A percentile compares a stretch with the other conserved stretches of the same genome.
Conservation (phyloP, 352 stramenopile species). For the Phytopythium montanum region DNA sequence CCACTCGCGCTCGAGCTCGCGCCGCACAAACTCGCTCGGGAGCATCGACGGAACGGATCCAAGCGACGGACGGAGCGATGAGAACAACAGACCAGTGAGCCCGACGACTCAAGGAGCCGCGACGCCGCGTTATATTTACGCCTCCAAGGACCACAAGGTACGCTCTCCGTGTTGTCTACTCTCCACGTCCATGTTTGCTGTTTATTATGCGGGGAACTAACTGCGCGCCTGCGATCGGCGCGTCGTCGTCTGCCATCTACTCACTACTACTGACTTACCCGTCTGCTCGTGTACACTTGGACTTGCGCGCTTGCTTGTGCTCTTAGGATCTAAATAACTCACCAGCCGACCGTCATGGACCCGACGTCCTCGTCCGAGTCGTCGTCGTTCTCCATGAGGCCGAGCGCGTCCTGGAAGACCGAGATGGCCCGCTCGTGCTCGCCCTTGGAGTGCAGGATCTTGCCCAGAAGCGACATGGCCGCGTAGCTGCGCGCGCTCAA, state of each 20-base stretch:
- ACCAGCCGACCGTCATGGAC: slow-evolving; percentile 80
- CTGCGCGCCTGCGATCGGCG: not conserved
- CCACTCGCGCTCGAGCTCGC: slow-evolving; percentile 64
- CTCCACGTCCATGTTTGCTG: not conserved
- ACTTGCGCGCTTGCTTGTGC: not conserved
- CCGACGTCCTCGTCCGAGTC: slow-evolving; percentile 79
- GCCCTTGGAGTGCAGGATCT: slow-evolving; percentile 78
- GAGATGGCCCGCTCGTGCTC: slow-evolving; percentile 75
- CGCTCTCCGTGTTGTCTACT: not conserved
- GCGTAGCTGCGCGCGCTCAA: slow-evolving; percentile 57
- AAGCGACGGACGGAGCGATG: not conserved
- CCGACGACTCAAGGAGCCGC: not conserved
- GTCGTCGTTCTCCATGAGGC: slow-evolving; percentile 57
- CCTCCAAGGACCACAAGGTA: not conserved
- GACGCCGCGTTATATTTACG: not conserved
- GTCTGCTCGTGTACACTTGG: not conserved
- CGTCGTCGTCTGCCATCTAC: not conserved
- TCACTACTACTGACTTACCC: not conserved
- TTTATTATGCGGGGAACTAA: not conserved
- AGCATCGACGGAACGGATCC: slow-evolving; percentile 19
- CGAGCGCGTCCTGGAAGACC: slow-evolving; percentile 71
- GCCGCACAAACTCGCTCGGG: slow-evolving; percentile 44
- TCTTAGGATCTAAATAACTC: slow-evolving; percentile 12
- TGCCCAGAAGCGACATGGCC: slow-evolving; percentile 70
- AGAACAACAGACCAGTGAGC: not conserved